phyloP scores from a whole-genome alignment of 352 stramenopile genomes.

The Pseudoperonospora humuli region DNA sequence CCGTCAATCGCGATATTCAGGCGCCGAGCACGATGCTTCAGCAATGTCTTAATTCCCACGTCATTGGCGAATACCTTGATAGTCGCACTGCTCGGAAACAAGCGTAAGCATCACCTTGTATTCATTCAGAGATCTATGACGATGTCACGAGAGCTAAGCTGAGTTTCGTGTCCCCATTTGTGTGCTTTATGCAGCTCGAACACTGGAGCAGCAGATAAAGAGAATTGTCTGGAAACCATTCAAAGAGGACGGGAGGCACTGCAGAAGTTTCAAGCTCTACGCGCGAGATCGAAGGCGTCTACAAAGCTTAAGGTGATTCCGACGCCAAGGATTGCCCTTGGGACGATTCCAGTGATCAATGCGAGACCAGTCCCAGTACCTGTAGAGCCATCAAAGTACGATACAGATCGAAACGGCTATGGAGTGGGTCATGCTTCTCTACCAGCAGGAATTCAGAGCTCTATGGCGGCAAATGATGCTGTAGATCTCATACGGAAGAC shows the following conservation, averaged over 20 bases:
- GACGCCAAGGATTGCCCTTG: constrained; percentile 28
- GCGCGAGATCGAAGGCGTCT: constrained; percentile 17
- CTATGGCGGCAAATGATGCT: constrained; percentile 6
- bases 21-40: constrained; percentile 42
- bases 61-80: constrained; percentile 68
- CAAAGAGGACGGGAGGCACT: constrained; percentile 35
- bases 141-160: background rate
- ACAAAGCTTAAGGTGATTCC: constrained; percentile 41
- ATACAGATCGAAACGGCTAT: background rate
- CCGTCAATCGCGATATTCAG: constrained; percentile 5
- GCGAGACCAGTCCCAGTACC: background rate
- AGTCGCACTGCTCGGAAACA: constrained; percentile 39
- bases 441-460: background rate
- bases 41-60: constrained; percentile 72
- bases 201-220: constrained; percentile 19
- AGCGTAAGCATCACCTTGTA: constrained; percentile 14
- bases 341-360: constrained; percentile 22
- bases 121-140: background rate
- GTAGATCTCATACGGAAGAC: constrained; percentile 25
- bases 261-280: constrained; percentile 27
- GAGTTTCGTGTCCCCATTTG: background rate
- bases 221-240: constrained; percentile 41
- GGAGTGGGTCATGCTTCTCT: background rate
- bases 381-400: background rate
- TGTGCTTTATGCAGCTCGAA: constrained; percentile 1